Percentiles rank a stretch among this genome's conserved stretches.
Evolutionary conservation across 352 stramenopile genomes (phyloP).

Genomic region (Globisporangium recalcitrans): DNA sequence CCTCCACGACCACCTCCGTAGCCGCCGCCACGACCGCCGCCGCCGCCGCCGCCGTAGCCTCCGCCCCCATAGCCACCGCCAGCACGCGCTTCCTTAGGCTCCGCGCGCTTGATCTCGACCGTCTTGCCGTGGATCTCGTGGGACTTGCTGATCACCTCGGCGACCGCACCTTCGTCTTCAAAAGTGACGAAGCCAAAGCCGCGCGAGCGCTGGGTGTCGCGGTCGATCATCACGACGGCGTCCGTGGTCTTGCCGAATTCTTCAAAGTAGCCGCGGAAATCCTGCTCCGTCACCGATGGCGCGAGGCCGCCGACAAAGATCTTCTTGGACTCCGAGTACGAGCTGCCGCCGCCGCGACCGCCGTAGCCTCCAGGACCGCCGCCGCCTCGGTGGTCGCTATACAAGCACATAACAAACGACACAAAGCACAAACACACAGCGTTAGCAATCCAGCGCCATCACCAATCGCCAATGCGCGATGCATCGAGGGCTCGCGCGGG

Average conservation of each 20-base stretch:
- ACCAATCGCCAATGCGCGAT: neutral
- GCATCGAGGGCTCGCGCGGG: slow-evolving; percentile 1
- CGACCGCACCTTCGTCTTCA: slow-evolving; percentile 84
- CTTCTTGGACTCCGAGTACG: slow-evolving; percentile 83
- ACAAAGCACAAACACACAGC: neutral
- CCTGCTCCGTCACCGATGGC: slow-evolving; percentile 80
- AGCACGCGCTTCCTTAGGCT: slow-evolving; percentile 67
- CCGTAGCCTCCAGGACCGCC: slow-evolving; percentile 11
- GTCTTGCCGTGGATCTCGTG: slow-evolving; percentile 90
- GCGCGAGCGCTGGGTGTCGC: slow-evolving; percentile 85
- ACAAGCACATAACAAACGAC: slow-evolving; percentile 12
- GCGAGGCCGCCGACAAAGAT: slow-evolving; percentile 91
- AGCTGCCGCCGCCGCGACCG: slow-evolving; percentile 19
- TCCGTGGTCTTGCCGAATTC: slow-evolving; percentile 88
- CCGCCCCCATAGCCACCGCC: slow-evolving; percentile 26
- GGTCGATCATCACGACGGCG: slow-evolving; percentile 92
- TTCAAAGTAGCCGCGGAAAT: slow-evolving; percentile 91
- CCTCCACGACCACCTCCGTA: slow-evolving; percentile 20
- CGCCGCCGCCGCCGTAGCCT: slow-evolving; percentile 18
- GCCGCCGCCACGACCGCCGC: slow-evolving; percentile 19
- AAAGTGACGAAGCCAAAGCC: slow-evolving; percentile 94
- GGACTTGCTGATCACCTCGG: slow-evolving; percentile 83
- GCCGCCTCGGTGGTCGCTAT: slow-evolving; percentile 19
- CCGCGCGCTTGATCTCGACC: slow-evolving; percentile 87
- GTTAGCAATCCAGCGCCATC: neutral